These are phyloP conservation scores for Amylostereum chailletii DNA, from an alignment of 1,284 basidiomycete species.

Conservation along the genomic window DNA sequence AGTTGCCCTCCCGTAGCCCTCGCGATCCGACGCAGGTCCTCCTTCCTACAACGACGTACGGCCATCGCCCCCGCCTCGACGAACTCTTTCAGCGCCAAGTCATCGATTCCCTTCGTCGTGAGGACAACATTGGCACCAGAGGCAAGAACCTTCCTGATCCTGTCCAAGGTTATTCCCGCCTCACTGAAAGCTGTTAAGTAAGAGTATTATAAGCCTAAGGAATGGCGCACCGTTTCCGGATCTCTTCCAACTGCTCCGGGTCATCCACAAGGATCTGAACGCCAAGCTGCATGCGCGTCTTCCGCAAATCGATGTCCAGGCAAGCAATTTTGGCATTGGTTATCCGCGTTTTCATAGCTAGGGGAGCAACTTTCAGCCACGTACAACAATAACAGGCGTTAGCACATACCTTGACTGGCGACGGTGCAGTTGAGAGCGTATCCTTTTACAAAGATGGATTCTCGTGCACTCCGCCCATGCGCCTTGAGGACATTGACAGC, in stretches of 20 bases:
- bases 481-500: slow-evolving; percentile 99
- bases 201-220: slow-evolving; percentile 4
- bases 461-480: slow-evolving; percentile 92
- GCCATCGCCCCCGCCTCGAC: slow-evolving; percentile 99
- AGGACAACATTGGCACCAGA: slow-evolving; percentile 96
- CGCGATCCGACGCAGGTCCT: slow-evolving; percentile 94
- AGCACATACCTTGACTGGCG: slow-evolving; percentile 81
- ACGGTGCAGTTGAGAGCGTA: slow-evolving; percentile 99
- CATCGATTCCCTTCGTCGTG: slow-evolving; percentile 99
- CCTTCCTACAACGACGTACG: slow-evolving; percentile 94
- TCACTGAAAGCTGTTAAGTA: slow-evolving; percentile 48
- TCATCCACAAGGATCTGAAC: slow-evolving; percentile 98
- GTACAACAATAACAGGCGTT: neutral
- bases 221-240: slow-evolving; percentile 70
- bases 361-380: neutral
- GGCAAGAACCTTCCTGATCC: slow-evolving; percentile 93
- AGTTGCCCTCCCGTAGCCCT: slow-evolving; percentile 95
- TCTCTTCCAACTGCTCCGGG: slow-evolving; percentile 94
- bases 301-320: slow-evolving; percentile 96
- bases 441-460: slow-evolving; percentile 92
- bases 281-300: slow-evolving; percentile 96
- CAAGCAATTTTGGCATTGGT: slow-evolving; percentile 95
- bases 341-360: slow-evolving; percentile 97
- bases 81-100: slow-evolving; percentile 97
- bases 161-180: slow-evolving; percentile 92